Conservation (phyloP, 2,329 filamentous ascomycete species). For the Sporothrix dimorphospora region DNA sequence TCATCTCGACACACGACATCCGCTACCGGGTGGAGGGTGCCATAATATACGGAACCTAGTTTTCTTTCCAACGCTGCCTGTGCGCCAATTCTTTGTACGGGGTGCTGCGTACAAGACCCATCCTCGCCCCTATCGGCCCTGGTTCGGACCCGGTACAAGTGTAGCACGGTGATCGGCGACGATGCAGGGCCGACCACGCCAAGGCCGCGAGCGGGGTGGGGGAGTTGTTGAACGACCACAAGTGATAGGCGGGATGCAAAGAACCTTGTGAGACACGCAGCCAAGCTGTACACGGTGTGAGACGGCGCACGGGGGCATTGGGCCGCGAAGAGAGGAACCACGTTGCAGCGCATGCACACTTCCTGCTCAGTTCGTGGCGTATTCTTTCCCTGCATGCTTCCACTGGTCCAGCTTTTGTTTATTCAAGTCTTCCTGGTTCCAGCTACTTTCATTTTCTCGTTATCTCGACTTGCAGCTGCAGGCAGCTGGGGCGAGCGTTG, state of each 20-base stretch:
- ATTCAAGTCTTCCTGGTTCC: background rate
- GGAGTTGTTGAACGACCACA: background rate
- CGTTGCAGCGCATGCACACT: constrained; percentile 1
- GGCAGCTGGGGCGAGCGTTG: constrained; percentile 17
- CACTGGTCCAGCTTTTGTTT: background rate
- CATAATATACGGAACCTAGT: background rate
- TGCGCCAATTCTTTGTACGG: background rate
- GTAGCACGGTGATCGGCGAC: background rate
- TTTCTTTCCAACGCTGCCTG: background rate
- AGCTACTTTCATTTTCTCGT: background rate
- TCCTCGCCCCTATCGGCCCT: background rate
- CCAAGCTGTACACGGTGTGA: constrained; percentile 6
- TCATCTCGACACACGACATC: background rate
- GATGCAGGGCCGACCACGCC: constrained; percentile 3
- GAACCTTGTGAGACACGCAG: constrained; percentile 11
- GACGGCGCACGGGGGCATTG: constrained; percentile 12
- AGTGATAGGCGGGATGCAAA: background rate
- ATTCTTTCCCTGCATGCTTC: background rate
- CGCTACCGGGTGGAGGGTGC: background rate
- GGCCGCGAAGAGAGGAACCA: constrained; percentile 17
- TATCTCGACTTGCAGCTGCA: background rate
- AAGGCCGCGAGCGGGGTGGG: constrained; percentile 3
- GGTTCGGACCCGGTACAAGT: background rate
- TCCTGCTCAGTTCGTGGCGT: background rate
- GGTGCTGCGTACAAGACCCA: background rate